Evolutionary conservation across 352 stramenopile genomes (phyloP).

Genomic region (Phytophthora sp.): DNA sequence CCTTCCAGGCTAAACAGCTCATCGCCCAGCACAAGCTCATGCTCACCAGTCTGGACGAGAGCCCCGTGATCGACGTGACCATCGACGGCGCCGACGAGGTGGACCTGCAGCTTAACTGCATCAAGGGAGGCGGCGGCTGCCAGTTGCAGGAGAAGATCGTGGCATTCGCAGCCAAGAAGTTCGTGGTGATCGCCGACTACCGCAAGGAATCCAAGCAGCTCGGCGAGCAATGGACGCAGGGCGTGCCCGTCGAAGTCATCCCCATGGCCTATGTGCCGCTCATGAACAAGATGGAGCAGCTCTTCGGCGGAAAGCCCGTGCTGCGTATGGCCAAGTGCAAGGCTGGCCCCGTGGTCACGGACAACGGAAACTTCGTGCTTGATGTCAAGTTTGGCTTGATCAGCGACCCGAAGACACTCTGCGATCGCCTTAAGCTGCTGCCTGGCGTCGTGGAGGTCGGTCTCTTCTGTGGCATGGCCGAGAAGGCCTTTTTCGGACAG

Average conservation of each 20-base stretch:
- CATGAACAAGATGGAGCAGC: conserved; percentile 69
- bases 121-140: conserved; percentile 98
- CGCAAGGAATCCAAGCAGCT: conserved; percentile 91
- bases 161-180: conserved; percentile 95
- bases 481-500: conserved; percentile 90
- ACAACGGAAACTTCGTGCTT: conserved; percentile 96
- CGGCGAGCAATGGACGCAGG: conserved; percentile 88
- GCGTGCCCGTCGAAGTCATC: conserved; percentile 97
- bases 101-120: conserved; percentile 96
- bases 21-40: conserved; percentile 81
- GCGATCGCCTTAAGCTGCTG: conserved; percentile 77
- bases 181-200: conserved; percentile 97
- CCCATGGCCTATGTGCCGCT: conserved; percentile 98
- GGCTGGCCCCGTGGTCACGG: conserved; percentile 96
- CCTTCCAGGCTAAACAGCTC: conserved; percentile 96
- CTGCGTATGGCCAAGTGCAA: conserved; percentile 91
- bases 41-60: conserved; percentile 82
- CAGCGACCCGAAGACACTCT: conserved; percentile 66
- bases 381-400: conserved; percentile 89
- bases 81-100: conserved; percentile 99
- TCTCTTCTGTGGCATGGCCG: conserved; percentile 89
- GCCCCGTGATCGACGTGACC: conserved; percentile 95
- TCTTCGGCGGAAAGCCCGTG: conserved; percentile 60
- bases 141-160: conserved; percentile 96
- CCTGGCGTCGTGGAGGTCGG: conserved; percentile 90